Base-by-base conservation (phyloP, 2,329 filamentous ascomycete species). In the Scortechinia acanthostroma region DNA sequence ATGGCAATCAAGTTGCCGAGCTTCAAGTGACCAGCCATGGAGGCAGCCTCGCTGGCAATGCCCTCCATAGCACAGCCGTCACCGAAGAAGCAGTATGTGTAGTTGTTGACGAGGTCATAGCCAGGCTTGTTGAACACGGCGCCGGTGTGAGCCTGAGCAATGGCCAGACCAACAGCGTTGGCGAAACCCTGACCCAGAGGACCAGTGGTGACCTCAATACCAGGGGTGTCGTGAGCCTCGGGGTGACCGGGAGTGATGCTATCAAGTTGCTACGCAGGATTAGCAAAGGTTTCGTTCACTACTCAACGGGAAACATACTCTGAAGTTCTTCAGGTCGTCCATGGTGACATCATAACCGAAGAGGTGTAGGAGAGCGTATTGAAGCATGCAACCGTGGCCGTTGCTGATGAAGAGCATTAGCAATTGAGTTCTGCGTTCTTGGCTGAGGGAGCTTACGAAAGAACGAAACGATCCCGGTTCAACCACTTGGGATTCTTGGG, bases 31-130 rank as follows among this genome's bases (percentile, higher is more conserved):
- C 93, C 93, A 56, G 93, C 93, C 56, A 90, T 78, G 49, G 90
- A 95, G 56, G 78, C 88, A 59, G 93, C 91, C 76, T 98, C 93
- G 62, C 81, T 80, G 55, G 93, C 89, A 73, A 98, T 79, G 77
- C 93, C 93, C 77, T 98, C 93, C 91, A 95, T 94, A 71, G 94
- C 80, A 72, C 93, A 98, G 55, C 93, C 93, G 76, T 98, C 93
- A 65, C 93, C 93, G 64, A 98, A 88, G 80, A 97, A 95, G 70
- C 69, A 73, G 74, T 91, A 98, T 64, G 93, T 98, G 80, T 96
- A 82, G 84, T 97, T 96, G 80, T 94, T 86, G 70, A 95, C 71
- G 47, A 98, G 71, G 54, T 90, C 83, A 69, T 86, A 97, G 52
- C 86, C 88, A 54, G 91, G 88, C 80, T 94, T 96, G 85, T 98